Base-by-base conservation (phyloP, 495 filamentous ascomycete genomes). In the Lepraria neglecta region DNA sequence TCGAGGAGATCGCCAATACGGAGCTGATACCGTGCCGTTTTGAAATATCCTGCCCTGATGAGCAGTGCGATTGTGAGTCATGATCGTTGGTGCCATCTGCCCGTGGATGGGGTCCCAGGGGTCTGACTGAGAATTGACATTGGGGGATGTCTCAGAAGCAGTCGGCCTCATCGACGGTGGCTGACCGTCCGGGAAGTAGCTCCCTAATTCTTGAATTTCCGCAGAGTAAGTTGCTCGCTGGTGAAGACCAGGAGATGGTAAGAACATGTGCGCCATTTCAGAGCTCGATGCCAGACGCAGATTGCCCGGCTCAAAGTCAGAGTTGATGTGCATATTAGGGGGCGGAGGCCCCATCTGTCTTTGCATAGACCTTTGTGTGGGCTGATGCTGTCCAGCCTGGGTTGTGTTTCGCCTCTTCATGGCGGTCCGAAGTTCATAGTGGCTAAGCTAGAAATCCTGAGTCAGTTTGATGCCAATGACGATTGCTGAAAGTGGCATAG, bases 81-180 rank as follows among this genome's bases (percentile, higher is more conserved):
- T 60, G 11, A 45, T 46, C 3, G 57, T 15, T 14, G 63, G 64
- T 24, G 28, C 6, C 42, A 44, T 17, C 28, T 21, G 15, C 6
- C 54, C 63, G 44, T 21, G 24, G 19, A 63, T 45, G 24, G 58
- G 45, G 47, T 44, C 58, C 65, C 64, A 66, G n/a, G 64, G 66
- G 3, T 31, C 60, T 31, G 66, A 55, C 28, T 68, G 50, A n/a
- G 57, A 53, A 45, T 59, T 64, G 46, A 59, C 19, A 3, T 42
- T 59, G 15, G 43, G 62, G 17, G 52, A 51, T 21, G 44, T 27
- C 21, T 63, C 52, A 33, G 51, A 30, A 17, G 44, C 15, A 27
- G 33, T 58, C 44, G 54, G 56, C 24, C 47, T 56, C 47, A 61
- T 55, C 24, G 51, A 48, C 3, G 51, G 14, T 12, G 42, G 6